Base-by-base conservation (phyloP, 805 yeast genomes). In the Yarrowia sp. region DNA sequence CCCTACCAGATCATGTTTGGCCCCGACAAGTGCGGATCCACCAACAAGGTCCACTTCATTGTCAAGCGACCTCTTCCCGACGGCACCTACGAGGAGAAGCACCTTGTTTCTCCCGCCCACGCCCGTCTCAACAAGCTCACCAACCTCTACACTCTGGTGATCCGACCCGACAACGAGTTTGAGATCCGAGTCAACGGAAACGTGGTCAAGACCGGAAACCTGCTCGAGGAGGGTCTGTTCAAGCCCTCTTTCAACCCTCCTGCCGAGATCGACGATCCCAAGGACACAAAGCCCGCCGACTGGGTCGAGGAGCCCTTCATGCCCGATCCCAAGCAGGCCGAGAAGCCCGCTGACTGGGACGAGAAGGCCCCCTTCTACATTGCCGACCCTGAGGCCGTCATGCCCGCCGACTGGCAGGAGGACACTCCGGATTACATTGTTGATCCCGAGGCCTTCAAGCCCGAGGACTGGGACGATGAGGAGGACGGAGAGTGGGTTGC, bases 1-100 rank as follows among this genome's bases (percentile, higher is more conserved):
- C 89, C 92, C 1, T 90, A 88, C 77, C 91, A 88, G 75, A 77
- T 92, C 68, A 88, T 92, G 93, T 92, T 92, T 78, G 98, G 98
- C 21, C 98, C 98, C 48, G 98, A 92, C 76, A 85, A 83, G 74
- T 92, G 98, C 77, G 96, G 96, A 2, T 73, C 85, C 62, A 82
- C 87, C 49, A 89, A 91, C 77, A 88, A 85, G 75, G 86, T 92
- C 35, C 96, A 89, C 72, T 84, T 92, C 69, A 89, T 91, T 65
- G 71, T 91, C 66, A 83, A 81, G 65, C 82, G 89, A 70, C 79
- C 80, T 70, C 82, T 83, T 73, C 86, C 85, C 49, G 79, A 85
- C 26, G 86, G 85, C 6, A 80, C 54, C 28, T 79, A 80, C 66
- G 89, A 86, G 73, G 92, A 90, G 76, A 87, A 89, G 74, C 89